phyloP scores from a whole-genome alignment of 2,329 filamentous ascomycete species.

The Trichoderma pleuroti region DNA sequence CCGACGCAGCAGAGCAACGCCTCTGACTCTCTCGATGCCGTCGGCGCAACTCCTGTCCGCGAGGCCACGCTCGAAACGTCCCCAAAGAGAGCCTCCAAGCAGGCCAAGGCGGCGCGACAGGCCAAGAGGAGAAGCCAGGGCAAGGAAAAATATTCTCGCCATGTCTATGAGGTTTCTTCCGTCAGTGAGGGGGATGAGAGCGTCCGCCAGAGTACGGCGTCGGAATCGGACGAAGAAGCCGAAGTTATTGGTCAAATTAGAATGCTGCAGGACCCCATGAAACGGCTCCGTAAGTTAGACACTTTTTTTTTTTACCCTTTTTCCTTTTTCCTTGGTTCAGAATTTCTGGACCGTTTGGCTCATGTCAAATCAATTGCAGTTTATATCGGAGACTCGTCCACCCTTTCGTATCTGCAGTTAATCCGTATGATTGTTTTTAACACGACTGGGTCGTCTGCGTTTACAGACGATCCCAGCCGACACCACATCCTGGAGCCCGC shows the following conservation, averaged over 20 bases:
- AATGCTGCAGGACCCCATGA: slow-evolving; percentile 58
- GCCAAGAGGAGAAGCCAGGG: slow-evolving; percentile 5
- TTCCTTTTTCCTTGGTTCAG: neutral
- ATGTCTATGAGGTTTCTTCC: neutral
- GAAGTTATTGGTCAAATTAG: slow-evolving; percentile 52
- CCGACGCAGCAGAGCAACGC: neutral
- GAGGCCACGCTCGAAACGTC: slow-evolving; percentile 1
- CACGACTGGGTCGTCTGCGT: slow-evolving; percentile 51
- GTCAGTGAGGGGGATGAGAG: slow-evolving; percentile 13
- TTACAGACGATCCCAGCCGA: slow-evolving; percentile 54
- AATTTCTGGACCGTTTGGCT: slow-evolving; percentile 19
- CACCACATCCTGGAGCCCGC: slow-evolving; percentile 55
- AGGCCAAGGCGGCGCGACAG: neutral
- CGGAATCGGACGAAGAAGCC: slow-evolving; percentile 48
- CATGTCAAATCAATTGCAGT: slow-evolving; percentile 35
- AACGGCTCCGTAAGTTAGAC: slow-evolving; percentile 50
- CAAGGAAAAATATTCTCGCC: neutral
- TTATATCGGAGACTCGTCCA: slow-evolving; percentile 62
- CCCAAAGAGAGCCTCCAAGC: slow-evolving; percentile 1
- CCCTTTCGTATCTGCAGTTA: slow-evolving; percentile 57
- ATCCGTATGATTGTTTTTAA: slow-evolving; percentile 59
- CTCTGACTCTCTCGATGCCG: slow-evolving; percentile 3
- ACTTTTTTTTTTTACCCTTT: neutral
- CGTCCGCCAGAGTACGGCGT: slow-evolving; percentile 37
- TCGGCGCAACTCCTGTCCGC: neutral